Percentiles rank a stretch among this genome's conserved stretches.
Conservation (phyloP, 768 basidiomycete genomes). For the Russula virescens region DNA sequence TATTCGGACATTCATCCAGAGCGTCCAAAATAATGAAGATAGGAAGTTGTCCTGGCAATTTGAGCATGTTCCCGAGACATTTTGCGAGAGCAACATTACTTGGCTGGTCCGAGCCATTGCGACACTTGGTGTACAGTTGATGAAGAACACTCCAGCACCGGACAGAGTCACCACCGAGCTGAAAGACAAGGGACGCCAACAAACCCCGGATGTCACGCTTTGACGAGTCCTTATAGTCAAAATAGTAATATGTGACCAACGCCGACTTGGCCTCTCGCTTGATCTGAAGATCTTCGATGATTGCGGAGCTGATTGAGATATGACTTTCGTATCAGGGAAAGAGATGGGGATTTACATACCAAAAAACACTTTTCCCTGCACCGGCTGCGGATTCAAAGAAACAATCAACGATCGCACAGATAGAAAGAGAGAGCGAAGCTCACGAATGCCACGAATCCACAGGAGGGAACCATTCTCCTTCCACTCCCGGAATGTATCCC, state of each 20-base stretch:
- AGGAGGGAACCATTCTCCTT: neutral
- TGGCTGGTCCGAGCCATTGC: neutral
- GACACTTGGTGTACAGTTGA: too few species aligned
- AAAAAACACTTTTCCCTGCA: neutral
- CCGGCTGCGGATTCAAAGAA: neutral
- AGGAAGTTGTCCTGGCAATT: too few species aligned
- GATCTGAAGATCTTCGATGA: neutral
- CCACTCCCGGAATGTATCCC: neutral
- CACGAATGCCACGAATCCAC: constrained; percentile 10
- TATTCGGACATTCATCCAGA: too few species aligned
- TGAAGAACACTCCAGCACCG: neutral
- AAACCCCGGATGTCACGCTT: neutral
- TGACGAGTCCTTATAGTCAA: too few species aligned
- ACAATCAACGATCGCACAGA: neutral
- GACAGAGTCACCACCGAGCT: neutral
- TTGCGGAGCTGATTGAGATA: neutral
- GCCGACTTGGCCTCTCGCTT: neutral
- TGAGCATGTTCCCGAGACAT: neutral
- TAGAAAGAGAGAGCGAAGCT: neutral
- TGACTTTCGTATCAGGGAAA: neutral
- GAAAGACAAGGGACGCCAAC: neutral
- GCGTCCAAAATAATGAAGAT: too few species aligned
- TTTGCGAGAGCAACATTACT: neutral
- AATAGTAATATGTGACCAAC: too few species aligned
- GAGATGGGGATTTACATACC: neutral